Evolutionary conservation across 495 filamentous ascomycete species (phyloP), one percentile per base, ranked within the genome.

Genomic region (Aspergillus cavernicola): DNA sequence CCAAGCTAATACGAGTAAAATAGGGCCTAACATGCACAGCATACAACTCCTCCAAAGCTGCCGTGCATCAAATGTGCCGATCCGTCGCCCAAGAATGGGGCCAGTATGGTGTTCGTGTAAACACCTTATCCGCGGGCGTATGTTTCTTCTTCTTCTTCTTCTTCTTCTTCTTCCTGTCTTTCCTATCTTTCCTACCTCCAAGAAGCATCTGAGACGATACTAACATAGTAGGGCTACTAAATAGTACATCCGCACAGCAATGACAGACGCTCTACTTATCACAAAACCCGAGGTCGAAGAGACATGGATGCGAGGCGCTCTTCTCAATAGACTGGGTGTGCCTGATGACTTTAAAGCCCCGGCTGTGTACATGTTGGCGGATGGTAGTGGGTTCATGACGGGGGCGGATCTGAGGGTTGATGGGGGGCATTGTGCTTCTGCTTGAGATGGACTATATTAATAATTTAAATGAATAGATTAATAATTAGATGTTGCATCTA

Each of bases 21-120:
- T 74, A 83, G 67, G 84, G 83, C 1, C 63, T 87, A 13, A 71
- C 80, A 12, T 79, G 75, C n/a, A 75, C 82, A 0, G 82, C 82
- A 2, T 87, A 87, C 73, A 89, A 88, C 67, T 78, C 79, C 13
- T 81, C 76, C 18, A 87, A 87, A 55, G 83, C 85, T 0, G 83
- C 83, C 2, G 80, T 88, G 2, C 74, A 84, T 35, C 83, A 87
- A 58, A 60, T 87, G 28, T 75, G 75, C 3, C 75, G 83, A n/a
- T 86, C 80, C 28, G 67, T 87, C 29, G 84, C 84, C 1, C 83
- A 82, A 68, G 75, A 78, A 57, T 78, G 72, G 75, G 72, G 71
- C 12, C 61, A 69, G 32, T 65, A 77, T 50, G 70, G 67, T 16
- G 77, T 79, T 45, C 72, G 72, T 2, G 70, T 77, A 6, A 74